Percentiles rank a stretch among this genome's conserved stretches.
phyloP scores from a whole-genome alignment of 2,329 filamentous ascomycete species.

The Colletotrichum siamense region DNA sequence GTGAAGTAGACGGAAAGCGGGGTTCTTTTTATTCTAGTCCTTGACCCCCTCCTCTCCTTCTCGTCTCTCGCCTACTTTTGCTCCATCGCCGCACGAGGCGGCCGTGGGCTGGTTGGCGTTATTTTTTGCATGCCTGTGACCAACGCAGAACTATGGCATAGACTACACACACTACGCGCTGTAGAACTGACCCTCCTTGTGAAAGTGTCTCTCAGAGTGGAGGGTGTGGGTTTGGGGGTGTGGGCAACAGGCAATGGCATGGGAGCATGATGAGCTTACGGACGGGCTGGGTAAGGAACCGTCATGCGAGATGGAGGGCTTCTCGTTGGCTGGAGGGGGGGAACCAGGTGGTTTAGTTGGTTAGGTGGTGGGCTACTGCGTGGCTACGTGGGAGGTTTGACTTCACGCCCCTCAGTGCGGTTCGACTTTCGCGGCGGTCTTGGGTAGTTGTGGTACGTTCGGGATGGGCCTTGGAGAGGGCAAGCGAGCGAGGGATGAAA shows the following conservation, averaged over 20 bases:
- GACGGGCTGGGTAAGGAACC: conserved; percentile 3
- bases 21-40: not conserved
- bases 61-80: not conserved
- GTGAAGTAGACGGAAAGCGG: not conserved
- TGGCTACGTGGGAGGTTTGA: not conserved
- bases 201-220: not conserved
- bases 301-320: conserved; percentile 19
- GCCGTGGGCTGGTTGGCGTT: not conserved
- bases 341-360: not conserved
- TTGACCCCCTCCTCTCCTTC: not conserved
- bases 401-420: not conserved
- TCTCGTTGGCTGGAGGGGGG: conserved; percentile 17
- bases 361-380: not conserved
- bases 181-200: conserved; percentile 2
- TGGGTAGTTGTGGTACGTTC: conserved; percentile 9
- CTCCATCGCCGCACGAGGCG: not conserved
- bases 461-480: conserved; percentile 9
- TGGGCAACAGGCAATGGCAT: not conserved
- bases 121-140: not conserved
- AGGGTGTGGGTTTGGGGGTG: not conserved
- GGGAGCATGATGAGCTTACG: conserved; percentile 10
- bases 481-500: not conserved
- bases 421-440: not conserved
- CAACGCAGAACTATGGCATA: conserved; percentile 1
- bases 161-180: not conserved